These are phyloP conservation scores for Didymella glomerata DNA, from an alignment of 2,329 filamentous ascomycete species.

Conservation along the genomic window DNA sequence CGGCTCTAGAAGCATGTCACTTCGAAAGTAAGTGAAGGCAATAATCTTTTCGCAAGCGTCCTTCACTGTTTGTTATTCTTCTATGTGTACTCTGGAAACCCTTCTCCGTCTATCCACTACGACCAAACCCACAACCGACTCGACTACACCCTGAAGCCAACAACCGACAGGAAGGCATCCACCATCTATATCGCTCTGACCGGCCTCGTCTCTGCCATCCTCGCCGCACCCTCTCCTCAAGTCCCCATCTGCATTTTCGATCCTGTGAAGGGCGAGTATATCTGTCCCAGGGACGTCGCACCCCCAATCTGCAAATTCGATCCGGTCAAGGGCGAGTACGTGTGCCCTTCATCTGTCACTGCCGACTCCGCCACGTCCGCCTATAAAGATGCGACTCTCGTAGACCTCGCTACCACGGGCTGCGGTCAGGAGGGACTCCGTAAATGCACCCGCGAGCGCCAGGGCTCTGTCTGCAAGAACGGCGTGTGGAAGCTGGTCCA, in stretches of 20 bases:
- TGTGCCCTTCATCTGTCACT: neutral
- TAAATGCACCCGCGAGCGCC: constrained; percentile 5
- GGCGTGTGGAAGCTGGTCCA: constrained; percentile 1
- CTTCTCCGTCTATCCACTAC: neutral
- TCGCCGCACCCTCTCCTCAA: neutral
- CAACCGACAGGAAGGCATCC: constrained; percentile 43
- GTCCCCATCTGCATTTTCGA: neutral
- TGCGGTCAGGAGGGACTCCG: constrained; percentile 6
- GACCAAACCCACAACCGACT: neutral
- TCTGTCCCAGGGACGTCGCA: neutral
- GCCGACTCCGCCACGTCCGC: neutral
- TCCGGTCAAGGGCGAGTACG: constrained; percentile 3
- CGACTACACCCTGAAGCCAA: neutral
- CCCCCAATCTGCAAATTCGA: neutral
- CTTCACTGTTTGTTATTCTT: neutral
- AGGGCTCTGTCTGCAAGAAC: constrained; percentile 7
- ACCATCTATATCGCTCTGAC: constrained; percentile 42
- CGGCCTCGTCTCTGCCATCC: neutral
- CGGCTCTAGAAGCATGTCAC: neutral
- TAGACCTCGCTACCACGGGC: neutral
- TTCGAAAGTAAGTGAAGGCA: constrained; percentile 9
- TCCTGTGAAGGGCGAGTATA: neutral
- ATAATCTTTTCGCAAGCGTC: neutral
- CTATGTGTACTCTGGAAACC: too few species aligned
- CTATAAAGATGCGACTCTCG: neutral